Evolutionary conservation across 140 eudicot species (phyloP), one percentile per base, ranked within the genome.

Genomic region (Anethum foeniculum): DNA sequence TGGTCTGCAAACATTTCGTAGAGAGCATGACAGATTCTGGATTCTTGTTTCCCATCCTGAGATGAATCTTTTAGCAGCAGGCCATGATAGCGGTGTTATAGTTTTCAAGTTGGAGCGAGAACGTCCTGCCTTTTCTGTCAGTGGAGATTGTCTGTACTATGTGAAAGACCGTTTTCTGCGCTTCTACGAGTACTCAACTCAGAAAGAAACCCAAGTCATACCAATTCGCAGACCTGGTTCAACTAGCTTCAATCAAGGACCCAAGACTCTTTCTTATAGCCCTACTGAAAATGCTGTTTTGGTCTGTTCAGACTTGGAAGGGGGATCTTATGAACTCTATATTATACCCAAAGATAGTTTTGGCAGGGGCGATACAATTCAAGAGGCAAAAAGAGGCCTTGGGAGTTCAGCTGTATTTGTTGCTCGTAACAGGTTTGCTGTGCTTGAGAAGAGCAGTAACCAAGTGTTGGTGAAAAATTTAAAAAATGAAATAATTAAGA

Each of bases 1-100:
- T 71, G 90, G 88, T 41, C 83, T 87, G 36, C 90, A 87, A 75
- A 87, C 90, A 8, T 87, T 87, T 48, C 90, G 90, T 75, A 78
- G 90, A 51, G 90, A 87, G 84, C 88, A 87, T 54, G 90, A 87
- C 79, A 75, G 90, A 52, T 87, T 87, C 76, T 87, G 90, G 90
- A 82, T 87, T 84, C 90, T 87, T 72, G 77, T 73, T 47, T 78
- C 86, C 81, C 90, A 87, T 82, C 90, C 90, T 68, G 90, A 87
- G 84, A 82, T 87, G 90, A 87, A 87, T 77, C 86, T 87, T 64
- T 79, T 87, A 60, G 90, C 90, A 6, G 90, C 90, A 54, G 90
- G 90, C 48, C 90, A 87, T 64, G 90, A 87, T 72, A 87, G 90
- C 62, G 90, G 90, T 51, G 84, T 87, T 83, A 84, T 87, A 76